These are phyloP conservation scores for Agastache rugosa DNA, from an alignment of 257 asterid species.

Conservation along the genomic window DNA sequence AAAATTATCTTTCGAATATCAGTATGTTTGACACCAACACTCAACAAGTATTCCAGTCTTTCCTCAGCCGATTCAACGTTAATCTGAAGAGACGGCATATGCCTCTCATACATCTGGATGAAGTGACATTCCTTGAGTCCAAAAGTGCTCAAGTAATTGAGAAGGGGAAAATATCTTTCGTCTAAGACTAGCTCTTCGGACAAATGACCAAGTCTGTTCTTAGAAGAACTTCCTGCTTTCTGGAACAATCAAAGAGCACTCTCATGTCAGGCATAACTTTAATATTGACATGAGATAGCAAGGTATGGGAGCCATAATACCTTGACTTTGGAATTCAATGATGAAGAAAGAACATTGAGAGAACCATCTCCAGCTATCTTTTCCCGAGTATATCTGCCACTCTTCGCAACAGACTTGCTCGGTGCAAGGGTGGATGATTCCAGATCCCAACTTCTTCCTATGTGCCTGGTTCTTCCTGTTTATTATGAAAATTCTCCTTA, in stretches of 20 bases:
- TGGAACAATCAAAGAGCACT: conserved; percentile 47
- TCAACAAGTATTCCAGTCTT: conserved; percentile 75
- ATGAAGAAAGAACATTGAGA: conserved; percentile 32
- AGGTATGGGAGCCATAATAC: conserved; percentile 42
- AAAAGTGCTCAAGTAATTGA: conserved; percentile 75
- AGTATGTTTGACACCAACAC: conserved; percentile 80
- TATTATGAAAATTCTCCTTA: conserved; percentile 11
- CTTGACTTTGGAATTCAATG: conserved; percentile 45
- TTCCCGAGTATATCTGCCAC: conserved; percentile 33
- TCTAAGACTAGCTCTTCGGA: conserved; percentile 81
- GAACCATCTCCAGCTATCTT: conserved; percentile 36
- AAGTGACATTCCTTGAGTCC: conserved; percentile 87
- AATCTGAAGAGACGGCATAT: conserved; percentile 92
- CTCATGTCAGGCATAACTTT: conserved; percentile 13
- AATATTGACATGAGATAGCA: conserved; percentile 25
- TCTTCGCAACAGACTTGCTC: conserved; percentile 44
- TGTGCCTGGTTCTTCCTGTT: conserved; percentile 51
- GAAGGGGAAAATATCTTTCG: conserved; percentile 82
- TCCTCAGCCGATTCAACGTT: conserved; percentile 80
- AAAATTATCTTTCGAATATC: conserved; percentile 79
- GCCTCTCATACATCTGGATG: conserved; percentile 91
- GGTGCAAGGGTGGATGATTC: conserved; percentile 43
- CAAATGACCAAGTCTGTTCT: conserved; percentile 57
- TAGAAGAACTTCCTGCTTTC: conserved; percentile 47
- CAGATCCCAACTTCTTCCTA: conserved; percentile 39